Evolutionary conservation across 2,329 filamentous ascomycete species (phyloP).

Genomic region (Elsinoe necatrix): DNA sequence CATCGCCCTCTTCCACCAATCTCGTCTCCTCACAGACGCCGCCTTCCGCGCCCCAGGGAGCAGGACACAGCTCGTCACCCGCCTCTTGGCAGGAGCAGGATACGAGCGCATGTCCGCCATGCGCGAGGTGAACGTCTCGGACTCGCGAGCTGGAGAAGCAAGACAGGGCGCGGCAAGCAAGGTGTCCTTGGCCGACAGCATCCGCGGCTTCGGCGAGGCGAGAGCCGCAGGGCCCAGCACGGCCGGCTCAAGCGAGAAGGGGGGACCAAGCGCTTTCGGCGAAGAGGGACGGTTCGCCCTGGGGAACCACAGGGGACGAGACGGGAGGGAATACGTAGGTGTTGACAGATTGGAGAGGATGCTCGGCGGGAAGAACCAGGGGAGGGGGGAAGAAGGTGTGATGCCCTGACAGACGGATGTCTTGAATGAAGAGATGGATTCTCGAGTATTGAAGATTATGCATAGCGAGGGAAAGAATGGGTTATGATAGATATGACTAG

Average conservation of each 20-base stretch:
- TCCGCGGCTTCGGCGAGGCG: constrained; percentile 28
- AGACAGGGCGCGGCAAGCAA: constrained; percentile 21
- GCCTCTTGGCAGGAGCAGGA: constrained; percentile 50
- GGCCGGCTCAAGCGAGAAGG: background rate
- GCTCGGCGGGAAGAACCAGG: constrained; percentile 21
- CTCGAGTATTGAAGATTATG: no score
- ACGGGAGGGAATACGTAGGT: constrained; percentile 52
- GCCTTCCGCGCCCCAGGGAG: constrained; percentile 61
- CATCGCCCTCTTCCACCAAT: constrained; percentile 67
- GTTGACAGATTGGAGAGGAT: constrained; percentile 47
- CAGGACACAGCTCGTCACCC: constrained; percentile 59
- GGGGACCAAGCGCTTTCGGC: constrained; percentile 17
- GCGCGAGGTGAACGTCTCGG: constrained; percentile 23
- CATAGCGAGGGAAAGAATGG: constrained; percentile 8
- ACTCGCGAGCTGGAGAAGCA: background rate
- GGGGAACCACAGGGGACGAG: constrained; percentile 49
- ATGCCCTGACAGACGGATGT: no score
- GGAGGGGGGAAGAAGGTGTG: background rate
- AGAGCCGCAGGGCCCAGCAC: constrained; percentile 16
- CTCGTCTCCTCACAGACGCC: constrained; percentile 61
- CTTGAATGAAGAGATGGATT: no score
- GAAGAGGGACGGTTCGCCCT: constrained; percentile 46
- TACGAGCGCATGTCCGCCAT: constrained; percentile 38
- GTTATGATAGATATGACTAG: background rate
- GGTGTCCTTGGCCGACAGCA: constrained; percentile 25